Conservation (phyloP, 1,284 basidiomycete species). For the Cryptococcus sp. region DNA sequence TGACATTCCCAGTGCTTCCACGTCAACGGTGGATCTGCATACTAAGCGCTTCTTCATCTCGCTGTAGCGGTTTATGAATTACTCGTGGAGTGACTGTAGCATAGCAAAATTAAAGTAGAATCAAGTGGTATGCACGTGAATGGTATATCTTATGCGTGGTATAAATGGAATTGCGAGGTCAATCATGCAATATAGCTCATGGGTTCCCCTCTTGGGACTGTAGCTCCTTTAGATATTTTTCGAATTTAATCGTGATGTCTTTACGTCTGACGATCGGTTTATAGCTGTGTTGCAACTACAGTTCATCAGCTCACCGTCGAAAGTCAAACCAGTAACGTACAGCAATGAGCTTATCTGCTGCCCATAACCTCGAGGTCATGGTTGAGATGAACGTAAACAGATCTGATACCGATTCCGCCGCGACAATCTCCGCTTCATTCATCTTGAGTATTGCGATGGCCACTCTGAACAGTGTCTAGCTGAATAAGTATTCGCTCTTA, state of each 20-base stretch:
- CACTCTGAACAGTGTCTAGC: conserved; percentile 66
- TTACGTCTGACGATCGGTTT: conserved; percentile 50
- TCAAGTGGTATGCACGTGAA: too few species aligned
- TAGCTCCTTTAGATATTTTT: not conserved
- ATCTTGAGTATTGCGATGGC: conserved; percentile 79
- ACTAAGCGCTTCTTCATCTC: conserved; percentile 6
- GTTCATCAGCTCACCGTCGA: not conserved
- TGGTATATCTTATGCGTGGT: not conserved
- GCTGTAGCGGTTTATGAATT: too few species aligned
- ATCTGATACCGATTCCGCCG: conserved; percentile 73
- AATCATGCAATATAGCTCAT: too few species aligned
- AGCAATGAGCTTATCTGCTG: conserved; percentile 81
- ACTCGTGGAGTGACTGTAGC: too few species aligned
- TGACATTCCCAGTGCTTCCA: conserved; percentile 21
- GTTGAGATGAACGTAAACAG: conserved; percentile 82
- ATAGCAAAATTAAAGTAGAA: too few species aligned
- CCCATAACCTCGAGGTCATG: conserved; percentile 85
- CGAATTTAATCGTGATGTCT: conserved; percentile 61
- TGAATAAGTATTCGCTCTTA: not conserved
- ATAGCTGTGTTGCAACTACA: conserved; percentile 36
- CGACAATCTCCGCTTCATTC: conserved; percentile 75
- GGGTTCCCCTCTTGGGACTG: not conserved
- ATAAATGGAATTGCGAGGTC: not conserved
- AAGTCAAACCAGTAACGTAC: conserved; percentile 49
- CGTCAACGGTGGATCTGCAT: conserved; percentile 29